A percentile compares a stretch with the other conserved stretches of the same genome.
Conservation (phyloP, 2,329 filamentous ascomycete genomes). For the Zasmidium angulare region DNA sequence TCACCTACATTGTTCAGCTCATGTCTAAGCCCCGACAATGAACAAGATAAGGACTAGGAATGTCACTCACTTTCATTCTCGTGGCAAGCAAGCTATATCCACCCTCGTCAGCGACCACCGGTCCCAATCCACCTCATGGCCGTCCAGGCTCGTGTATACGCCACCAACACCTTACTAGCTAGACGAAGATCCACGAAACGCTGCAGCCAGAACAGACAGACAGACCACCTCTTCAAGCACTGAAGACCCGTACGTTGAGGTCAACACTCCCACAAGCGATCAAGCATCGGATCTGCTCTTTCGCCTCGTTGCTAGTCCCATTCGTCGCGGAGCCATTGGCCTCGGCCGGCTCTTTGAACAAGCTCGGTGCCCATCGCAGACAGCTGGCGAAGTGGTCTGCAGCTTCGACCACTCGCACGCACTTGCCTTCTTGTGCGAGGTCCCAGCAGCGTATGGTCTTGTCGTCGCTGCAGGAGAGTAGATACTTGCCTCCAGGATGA, state of each 20-base stretch:
- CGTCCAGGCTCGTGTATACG: background rate
- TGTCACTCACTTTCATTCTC: no score
- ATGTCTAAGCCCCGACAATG: no score
- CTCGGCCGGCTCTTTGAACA: constrained; percentile 58
- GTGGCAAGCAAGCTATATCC: no score
- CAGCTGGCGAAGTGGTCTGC: constrained; percentile 81
- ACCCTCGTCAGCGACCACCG: no score
- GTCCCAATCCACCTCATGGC: background rate
- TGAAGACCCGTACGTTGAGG: constrained; percentile 75
- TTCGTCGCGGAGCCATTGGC: constrained; percentile 47
- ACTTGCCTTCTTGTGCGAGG: constrained; percentile 82
- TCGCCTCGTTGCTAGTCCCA: constrained; percentile 30
- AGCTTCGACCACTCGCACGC: constrained; percentile 76
- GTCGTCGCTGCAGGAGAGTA: constrained; percentile 83
- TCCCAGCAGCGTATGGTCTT: constrained; percentile 95
- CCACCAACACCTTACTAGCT: background rate
- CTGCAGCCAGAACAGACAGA: background rate
- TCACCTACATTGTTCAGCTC: no score
- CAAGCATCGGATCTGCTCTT: constrained; percentile 72
- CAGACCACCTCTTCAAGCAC: constrained; percentile 40
- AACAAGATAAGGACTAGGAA: no score
- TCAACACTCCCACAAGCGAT: constrained; percentile 87
- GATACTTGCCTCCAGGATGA: constrained; percentile 87
- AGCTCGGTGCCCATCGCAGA: constrained; percentile 80
- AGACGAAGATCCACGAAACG: background rate